phyloP scores from a whole-genome alignment of 2,329 filamentous ascomycete genomes.

The Aspergillus bombycis region DNA sequence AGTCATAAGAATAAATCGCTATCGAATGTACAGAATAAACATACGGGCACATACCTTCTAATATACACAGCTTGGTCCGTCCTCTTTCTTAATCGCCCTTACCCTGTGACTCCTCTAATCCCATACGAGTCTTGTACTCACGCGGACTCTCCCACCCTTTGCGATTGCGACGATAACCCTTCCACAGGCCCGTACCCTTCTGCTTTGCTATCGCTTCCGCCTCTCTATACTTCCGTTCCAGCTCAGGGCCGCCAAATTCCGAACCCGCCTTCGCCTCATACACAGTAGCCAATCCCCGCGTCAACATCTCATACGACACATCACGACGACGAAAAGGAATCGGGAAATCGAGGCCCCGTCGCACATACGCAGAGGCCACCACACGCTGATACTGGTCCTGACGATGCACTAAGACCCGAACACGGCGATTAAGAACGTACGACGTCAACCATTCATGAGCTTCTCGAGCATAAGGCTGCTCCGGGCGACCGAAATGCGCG shows the following conservation, averaged over 20 bases:
- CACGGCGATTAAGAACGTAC: conserved; percentile 71
- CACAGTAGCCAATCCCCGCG: conserved; percentile 79
- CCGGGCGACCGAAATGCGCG: conserved; percentile 86
- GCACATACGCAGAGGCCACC: conserved; percentile 80
- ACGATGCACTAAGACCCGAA: conserved; percentile 81
- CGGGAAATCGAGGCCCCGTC: conserved; percentile 51
- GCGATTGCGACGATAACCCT: conserved; percentile 52
- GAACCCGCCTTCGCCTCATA: conserved; percentile 91
- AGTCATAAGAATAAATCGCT: conserved; percentile 6
- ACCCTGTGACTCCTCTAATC: conserved; percentile 37
- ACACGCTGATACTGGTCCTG: conserved; percentile 91
- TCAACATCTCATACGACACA: conserved; percentile 88
- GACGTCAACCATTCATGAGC: conserved; percentile 77
- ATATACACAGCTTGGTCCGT: conserved; percentile 4
- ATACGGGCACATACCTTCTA: not conserved
- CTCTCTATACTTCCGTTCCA: conserved; percentile 49
- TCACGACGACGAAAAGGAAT: conserved; percentile 65
- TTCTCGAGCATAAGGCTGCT: conserved; percentile 81
- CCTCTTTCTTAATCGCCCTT: conserved; percentile 13
- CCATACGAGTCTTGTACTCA: conserved; percentile 74
- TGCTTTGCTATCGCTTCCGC: conserved; percentile 62
- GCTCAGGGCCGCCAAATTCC: conserved; percentile 77
- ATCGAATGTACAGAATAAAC: not conserved
- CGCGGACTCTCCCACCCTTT: conserved; percentile 78
- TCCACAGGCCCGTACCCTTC: conserved; percentile 75